Conservation (phyloP, 129 eudicot genomes). For the Chrysanthemum seticuspe region DNA sequence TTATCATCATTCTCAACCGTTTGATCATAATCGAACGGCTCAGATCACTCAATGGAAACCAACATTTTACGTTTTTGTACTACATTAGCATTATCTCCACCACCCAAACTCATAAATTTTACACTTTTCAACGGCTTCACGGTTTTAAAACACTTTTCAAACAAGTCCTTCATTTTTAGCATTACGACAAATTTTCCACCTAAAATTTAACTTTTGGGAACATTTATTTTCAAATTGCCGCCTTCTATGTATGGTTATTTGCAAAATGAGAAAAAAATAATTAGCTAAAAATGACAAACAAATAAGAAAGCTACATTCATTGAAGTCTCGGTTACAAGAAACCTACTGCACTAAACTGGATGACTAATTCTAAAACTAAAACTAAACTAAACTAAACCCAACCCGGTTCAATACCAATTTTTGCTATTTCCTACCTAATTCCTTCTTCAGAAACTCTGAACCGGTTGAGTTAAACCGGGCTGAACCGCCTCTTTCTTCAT, state of each 20-base stretch:
- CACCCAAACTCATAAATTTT: slow-evolving; percentile 32
- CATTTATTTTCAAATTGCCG: neutral
- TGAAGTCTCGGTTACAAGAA: slow-evolving; percentile 51
- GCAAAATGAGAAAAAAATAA: neutral
- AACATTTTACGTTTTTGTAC: slow-evolving; percentile 22
- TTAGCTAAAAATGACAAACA: neutral
- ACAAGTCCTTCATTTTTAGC: neutral
- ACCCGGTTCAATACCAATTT: slow-evolving; percentile 35
- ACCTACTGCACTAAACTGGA: slow-evolving; percentile 44
- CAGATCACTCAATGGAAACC: slow-evolving; percentile 17
- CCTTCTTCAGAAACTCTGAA: slow-evolving; percentile 56
- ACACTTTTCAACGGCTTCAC: slow-evolving; percentile 39
- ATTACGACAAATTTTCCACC: neutral
- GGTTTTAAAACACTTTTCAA: slow-evolving; percentile 12
- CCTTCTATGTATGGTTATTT: neutral
- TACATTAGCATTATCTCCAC: slow-evolving; percentile 27
- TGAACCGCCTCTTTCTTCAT: slow-evolving; percentile 63
- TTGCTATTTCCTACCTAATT: slow-evolving; percentile 22
- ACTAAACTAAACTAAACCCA: slow-evolving; percentile 26
- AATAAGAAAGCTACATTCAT: slow-evolving; percentile 48
- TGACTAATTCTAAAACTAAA: neutral
- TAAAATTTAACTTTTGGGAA: neutral
- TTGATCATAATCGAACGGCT: slow-evolving; percentile 23
- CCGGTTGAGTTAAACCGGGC: slow-evolving; percentile 47
- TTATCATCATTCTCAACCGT: slow-evolving; percentile 16